Conservation (phyloP, 768 basidiomycete genomes). For the Tricholoma saponaceum region DNA sequence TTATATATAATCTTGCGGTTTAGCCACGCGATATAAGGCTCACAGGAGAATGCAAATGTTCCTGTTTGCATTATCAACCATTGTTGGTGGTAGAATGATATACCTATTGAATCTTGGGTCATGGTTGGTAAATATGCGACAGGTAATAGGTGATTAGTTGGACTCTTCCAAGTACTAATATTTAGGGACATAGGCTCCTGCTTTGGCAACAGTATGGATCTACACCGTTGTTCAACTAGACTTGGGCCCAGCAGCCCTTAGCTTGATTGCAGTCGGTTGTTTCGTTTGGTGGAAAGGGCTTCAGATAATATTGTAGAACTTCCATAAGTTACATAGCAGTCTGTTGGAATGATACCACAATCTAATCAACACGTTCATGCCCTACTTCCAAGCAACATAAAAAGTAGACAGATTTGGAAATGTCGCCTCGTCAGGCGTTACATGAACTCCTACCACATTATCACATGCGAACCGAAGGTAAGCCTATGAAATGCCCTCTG, state of each 20-base stretch:
- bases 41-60: slow-evolving; percentile 47
- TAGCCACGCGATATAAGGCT: slow-evolving; percentile 66
- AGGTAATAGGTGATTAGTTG: slow-evolving; percentile 38
- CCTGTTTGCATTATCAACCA: slow-evolving; percentile 55
- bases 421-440: neutral
- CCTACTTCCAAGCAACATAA: neutral
- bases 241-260: slow-evolving; percentile 55
- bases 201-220: slow-evolving; percentile 75
- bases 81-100: slow-evolving; percentile 62
- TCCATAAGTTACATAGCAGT: neutral
- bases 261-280: slow-evolving; percentile 45
- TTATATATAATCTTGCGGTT: neutral
- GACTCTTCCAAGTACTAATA: neutral
- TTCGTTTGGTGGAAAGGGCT: slow-evolving; percentile 65
- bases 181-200: slow-evolving; percentile 52
- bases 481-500: neutral
- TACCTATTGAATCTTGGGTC: slow-evolving; percentile 67
- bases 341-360: neutral
- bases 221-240: slow-evolving; percentile 71
- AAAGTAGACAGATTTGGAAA: neutral
- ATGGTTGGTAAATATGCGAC: slow-evolving; percentile 70
- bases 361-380: neutral
- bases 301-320: slow-evolving; percentile 33
- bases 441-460: neutral
- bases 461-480: neutral